These are phyloP conservation scores for Leishmania arabica DNA, from an alignment of 208 protist species.

Conservation along the genomic window DNA sequence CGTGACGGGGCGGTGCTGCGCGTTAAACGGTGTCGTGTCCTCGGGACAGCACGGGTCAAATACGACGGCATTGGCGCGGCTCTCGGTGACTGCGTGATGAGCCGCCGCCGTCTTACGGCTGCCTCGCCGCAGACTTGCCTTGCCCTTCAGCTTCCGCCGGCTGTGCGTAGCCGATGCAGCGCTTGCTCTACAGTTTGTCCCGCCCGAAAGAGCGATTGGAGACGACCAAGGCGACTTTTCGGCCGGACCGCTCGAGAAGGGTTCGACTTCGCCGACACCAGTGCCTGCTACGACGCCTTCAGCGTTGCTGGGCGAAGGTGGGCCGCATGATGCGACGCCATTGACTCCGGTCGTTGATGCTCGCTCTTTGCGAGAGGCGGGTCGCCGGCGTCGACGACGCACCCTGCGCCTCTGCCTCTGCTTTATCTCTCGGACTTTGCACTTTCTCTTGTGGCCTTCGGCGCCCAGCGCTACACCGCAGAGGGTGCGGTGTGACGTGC, in stretches of 20 bases:
- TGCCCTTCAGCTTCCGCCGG: background rate
- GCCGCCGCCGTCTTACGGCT: background rate
- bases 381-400: background rate
- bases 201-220: background rate
- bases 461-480: background rate
- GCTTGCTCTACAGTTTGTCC: background rate
- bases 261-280: background rate
- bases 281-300: background rate
- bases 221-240: background rate
- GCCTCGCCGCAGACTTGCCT: background rate
- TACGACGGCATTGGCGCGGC: background rate
- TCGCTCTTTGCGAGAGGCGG: background rate
- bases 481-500: background rate
- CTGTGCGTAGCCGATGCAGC: background rate
- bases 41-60: conserved; percentile 29
- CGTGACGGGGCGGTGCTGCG: conserved; percentile 25
- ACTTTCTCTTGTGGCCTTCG: background rate
- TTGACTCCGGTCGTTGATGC: background rate
- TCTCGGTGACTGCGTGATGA: background rate
- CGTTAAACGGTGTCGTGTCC: conserved; percentile 28
- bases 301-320: background rate
- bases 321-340: background rate
- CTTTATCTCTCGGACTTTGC: background rate
- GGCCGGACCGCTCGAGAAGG: background rate
- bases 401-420: background rate